phyloP scores from a whole-genome alignment of 257 asterid genomes.

The Plantago ovata region DNA sequence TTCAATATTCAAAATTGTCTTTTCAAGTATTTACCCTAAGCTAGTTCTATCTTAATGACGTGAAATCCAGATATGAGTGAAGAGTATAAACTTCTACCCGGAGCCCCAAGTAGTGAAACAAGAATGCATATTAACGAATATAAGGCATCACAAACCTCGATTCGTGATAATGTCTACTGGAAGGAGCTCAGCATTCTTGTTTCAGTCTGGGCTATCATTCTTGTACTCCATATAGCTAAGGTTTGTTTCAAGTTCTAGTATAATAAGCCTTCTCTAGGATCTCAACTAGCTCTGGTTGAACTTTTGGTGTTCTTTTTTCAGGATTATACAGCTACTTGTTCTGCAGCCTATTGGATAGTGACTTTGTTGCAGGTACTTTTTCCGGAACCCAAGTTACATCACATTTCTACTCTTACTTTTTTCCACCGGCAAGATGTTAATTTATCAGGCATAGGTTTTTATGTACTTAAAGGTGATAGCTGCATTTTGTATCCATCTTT shows the following conservation, averaged over 20 bases:
- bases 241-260: conserved; percentile 24
- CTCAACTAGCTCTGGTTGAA: conserved; percentile 2
- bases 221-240: conserved; percentile 46
- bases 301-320: conserved; percentile 19
- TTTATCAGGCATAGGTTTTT: no score
- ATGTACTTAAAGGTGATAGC: neutral
- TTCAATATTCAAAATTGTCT: neutral
- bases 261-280: conserved; percentile 1
- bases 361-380: conserved; percentile 44
- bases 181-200: conserved; percentile 40
- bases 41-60: conserved; percentile 15
- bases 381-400: no score
- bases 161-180: conserved; percentile 43
- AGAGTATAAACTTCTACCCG: conserved; percentile 46
- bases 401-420: no score
- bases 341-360: conserved; percentile 42
- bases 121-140: conserved; percentile 22
- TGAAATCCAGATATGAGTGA: conserved; percentile 28
- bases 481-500: conserved; percentile 10
- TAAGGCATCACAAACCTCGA: conserved; percentile 33
- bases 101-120: conserved; percentile 30
- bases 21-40: neutral
- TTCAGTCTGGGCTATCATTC: conserved; percentile 47
- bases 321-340: conserved; percentile 44
- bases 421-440: no score